Percentiles rank a stretch among this genome's conserved stretches.
Evolutionary conservation across 2,329 filamentous ascomycete genomes (phyloP).

Genomic region (Colletotrichum filicis): DNA sequence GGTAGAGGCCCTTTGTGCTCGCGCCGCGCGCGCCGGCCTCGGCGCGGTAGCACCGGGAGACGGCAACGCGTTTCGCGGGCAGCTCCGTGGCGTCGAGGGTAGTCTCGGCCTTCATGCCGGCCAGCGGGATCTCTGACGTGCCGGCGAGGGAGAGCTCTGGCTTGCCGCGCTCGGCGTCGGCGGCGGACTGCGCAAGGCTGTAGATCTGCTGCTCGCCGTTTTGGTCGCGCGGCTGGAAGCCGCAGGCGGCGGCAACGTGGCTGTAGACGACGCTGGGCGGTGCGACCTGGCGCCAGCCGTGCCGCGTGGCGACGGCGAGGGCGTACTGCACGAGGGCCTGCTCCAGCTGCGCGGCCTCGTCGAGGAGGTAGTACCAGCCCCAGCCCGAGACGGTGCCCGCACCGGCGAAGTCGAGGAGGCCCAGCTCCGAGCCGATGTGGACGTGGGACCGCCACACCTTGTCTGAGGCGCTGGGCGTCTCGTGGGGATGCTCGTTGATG

Average conservation of each 20-base stretch:
- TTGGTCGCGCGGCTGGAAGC: constrained; percentile 92
- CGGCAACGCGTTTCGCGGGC: constrained; percentile 83
- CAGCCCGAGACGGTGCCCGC: constrained; percentile 88
- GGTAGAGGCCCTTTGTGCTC: constrained; percentile 93
- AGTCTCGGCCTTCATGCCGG: constrained; percentile 85
- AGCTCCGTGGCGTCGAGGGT: constrained; percentile 73
- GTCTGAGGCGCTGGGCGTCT: constrained; percentile 45
- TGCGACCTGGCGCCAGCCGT: constrained; percentile 83
- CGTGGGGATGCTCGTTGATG: constrained; percentile 77
- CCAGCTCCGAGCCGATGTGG: constrained; percentile 86
- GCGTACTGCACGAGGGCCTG: constrained; percentile 93
- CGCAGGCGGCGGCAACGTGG: constrained; percentile 90
- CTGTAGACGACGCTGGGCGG: constrained; percentile 93
- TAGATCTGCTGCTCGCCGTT: constrained; percentile 95
- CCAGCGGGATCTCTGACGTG: constrained; percentile 94
- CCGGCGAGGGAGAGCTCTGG: constrained; percentile 83
- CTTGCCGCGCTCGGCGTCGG: constrained; percentile 69
- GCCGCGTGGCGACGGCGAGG: constrained; percentile 74
- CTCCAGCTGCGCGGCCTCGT: constrained; percentile 92
- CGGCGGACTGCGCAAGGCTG: constrained; percentile 73
- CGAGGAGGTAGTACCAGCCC: constrained; percentile 98
- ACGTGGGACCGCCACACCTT: constrained; percentile 79
- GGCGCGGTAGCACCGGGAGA: constrained; percentile 93
- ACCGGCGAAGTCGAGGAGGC: constrained; percentile 87
- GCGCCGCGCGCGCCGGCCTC: constrained; percentile 92